Conservation (phyloP, 2,329 filamentous ascomycete genomes). For the Xylariaceae sp. region DNA sequence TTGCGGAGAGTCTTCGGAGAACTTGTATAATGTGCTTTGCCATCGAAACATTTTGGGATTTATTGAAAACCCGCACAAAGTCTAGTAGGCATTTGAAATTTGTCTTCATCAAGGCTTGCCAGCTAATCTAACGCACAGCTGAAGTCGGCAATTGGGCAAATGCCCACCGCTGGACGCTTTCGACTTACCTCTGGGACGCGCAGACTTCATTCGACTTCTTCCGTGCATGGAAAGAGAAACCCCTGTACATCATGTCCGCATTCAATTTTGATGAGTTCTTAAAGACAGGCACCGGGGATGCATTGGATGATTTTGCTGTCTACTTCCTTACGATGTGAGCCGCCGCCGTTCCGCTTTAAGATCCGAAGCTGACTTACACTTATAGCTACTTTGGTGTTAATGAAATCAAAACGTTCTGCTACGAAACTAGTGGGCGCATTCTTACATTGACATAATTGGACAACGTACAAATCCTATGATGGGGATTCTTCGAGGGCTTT, state of each 20-base stretch:
- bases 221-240: slow-evolving; percentile 46
- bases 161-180: slow-evolving; percentile 45
- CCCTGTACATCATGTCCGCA: slow-evolving; percentile 29
- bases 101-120: not conserved
- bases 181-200: slow-evolving; percentile 51
- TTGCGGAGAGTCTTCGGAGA: slow-evolving; percentile 50
- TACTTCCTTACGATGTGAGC: slow-evolving; percentile 32
- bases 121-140: slow-evolving; percentile 12
- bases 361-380: not conserved
- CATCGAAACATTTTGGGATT: slow-evolving; percentile 42
- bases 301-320: slow-evolving; percentile 38
- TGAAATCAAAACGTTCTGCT: slow-evolving; percentile 35
- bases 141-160: slow-evolving; percentile 29
- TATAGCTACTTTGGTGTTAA: slow-evolving; percentile 33
- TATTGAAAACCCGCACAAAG: slow-evolving; percentile 40
- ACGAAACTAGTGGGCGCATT: slow-evolving; percentile 30
- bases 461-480: slow-evolving; percentile 11
- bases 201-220: slow-evolving; percentile 49
- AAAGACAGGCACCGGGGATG: slow-evolving; percentile 29
- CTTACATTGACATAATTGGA: slow-evolving; percentile 30
- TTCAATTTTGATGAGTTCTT: slow-evolving; percentile 34
- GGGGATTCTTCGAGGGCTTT: not conserved
- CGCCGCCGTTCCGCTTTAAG: not conserved
- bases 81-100: slow-evolving; percentile 20
- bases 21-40: slow-evolving; percentile 44